Conservation (phyloP, 2,329 filamentous ascomycete genomes). For the Ophiostoma piceae region DNA sequence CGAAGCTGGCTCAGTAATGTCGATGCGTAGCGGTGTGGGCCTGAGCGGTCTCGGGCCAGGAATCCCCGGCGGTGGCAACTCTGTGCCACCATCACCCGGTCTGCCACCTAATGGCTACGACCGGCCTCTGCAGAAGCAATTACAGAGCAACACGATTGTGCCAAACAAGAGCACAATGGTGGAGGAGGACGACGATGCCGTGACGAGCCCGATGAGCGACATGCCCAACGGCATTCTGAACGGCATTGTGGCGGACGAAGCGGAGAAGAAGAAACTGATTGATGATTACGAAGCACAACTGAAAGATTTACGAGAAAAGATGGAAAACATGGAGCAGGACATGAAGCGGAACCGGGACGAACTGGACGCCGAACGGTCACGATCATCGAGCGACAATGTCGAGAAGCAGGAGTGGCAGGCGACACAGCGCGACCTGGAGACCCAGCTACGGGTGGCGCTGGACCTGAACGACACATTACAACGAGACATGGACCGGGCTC, state of each 20-base stretch:
- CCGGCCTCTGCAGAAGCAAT: constrained; percentile 77
- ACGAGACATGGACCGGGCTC: constrained; percentile 69
- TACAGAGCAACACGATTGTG: constrained; percentile 92
- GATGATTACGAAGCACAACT: constrained; percentile 78
- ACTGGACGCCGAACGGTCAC: constrained; percentile 54
- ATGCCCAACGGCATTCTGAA: constrained; percentile 10
- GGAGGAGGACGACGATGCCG: constrained; percentile 76
- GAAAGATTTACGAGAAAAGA: constrained; percentile 65
- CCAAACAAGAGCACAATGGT: constrained; percentile 98
- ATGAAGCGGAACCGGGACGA: constrained; percentile 70
- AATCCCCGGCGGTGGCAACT: constrained; percentile 25
- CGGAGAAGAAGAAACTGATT: constrained; percentile 46
- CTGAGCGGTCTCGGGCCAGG: constrained; percentile 27
- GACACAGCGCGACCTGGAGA: constrained; percentile 62
- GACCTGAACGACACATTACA: constrained; percentile 74
- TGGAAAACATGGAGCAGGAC: constrained; percentile 64
- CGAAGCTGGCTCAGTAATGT: constrained; percentile 57
- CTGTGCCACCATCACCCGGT: constrained; percentile 55
- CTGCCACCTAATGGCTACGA: constrained; percentile 60
- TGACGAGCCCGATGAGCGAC: constrained; percentile 29
- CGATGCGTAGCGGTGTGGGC: constrained; percentile 34
- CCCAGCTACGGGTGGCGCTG: constrained; percentile 67
- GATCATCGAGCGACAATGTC: constrained; percentile 46
- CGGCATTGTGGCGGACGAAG: constrained; percentile 28
- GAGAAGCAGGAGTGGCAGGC: constrained; percentile 70